phyloP scores from a whole-genome alignment of 441 rosid genomes.

The Sinapis alba region DNA sequence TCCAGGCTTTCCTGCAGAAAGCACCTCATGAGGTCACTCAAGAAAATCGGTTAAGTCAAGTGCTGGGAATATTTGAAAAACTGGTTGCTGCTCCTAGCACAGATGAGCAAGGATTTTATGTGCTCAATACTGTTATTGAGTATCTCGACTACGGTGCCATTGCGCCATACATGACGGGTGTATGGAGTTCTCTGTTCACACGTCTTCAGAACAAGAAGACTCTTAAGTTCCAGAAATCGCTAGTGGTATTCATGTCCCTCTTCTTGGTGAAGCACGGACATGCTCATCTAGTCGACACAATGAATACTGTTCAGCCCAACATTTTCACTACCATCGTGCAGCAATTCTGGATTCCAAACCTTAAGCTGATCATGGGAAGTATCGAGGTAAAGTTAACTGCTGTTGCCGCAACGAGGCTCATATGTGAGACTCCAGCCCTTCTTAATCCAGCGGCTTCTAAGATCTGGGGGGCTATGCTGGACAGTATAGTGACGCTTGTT shows the following conservation, averaged over 20 bases:
- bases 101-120: conserved; percentile 92
- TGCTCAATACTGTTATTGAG: conserved; percentile 87
- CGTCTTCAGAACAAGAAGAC: conserved; percentile 71
- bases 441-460: conserved; percentile 61
- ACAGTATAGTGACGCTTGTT: conserved; percentile 80
- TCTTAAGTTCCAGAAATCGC: conserved; percentile 70
- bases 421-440: conserved; percentile 80
- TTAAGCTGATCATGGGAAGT: conserved; percentile 70
- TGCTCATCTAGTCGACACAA: conserved; percentile 61
- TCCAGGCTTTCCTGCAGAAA: conserved; percentile 95
- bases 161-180: conserved; percentile 56
- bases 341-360: conserved; percentile 87
- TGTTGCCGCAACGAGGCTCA: conserved; percentile 79
- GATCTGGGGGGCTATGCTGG: conserved; percentile 81
- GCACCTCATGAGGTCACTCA: conserved; percentile 76
- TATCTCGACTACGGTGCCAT: conserved; percentile 71
- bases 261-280: conserved; percentile 88
- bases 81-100: conserved; percentile 72
- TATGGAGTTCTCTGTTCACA: conserved; percentile 76
- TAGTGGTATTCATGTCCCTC: conserved; percentile 84
- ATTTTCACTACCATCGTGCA: conserved; percentile 65
- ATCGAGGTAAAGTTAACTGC: conserved; percentile 80
- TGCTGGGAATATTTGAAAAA: conserved; percentile 83
- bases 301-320: conserved; percentile 78
- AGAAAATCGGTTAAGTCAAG: conserved; percentile 74